Conservation (phyloP, 1,284 basidiomycete species). For the Austropuccinia psidii region DNA sequence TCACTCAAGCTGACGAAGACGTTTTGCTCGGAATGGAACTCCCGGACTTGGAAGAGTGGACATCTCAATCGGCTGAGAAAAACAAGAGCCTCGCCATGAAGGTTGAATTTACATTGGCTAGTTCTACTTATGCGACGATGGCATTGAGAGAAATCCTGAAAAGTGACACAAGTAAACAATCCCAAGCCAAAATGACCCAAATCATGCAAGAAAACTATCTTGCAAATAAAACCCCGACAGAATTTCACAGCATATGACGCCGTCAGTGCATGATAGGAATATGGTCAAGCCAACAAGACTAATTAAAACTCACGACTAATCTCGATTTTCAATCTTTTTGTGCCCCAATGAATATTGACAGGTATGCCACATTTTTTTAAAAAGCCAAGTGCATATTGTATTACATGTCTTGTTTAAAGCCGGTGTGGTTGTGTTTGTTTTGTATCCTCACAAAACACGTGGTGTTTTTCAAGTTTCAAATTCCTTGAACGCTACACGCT, state of each 20-base stretch:
- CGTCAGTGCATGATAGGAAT: too few species aligned
- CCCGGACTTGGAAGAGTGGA: slow-evolving; percentile 20
- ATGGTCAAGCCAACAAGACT: too few species aligned
- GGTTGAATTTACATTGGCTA: slow-evolving; percentile 31
- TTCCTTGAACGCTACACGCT: too few species aligned
- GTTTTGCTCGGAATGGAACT: slow-evolving; percentile 65
- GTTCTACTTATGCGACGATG: slow-evolving; percentile 36
- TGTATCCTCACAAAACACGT: too few species aligned
- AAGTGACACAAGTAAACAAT: slow-evolving; percentile 23
- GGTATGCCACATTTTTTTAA: background rate
- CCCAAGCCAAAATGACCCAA: slow-evolving; percentile 27
- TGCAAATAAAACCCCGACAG: background rate
- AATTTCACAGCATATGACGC: too few species aligned
- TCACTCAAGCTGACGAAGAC: slow-evolving; percentile 93
- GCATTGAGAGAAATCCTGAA: slow-evolving; percentile 35
- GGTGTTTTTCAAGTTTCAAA: too few species aligned
- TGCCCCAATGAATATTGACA: background rate
- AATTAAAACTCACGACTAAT: background rate
- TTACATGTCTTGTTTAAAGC: too few species aligned
- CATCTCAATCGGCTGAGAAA: background rate
- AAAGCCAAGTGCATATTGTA: too few species aligned
- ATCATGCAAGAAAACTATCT: slow-evolving; percentile 5
- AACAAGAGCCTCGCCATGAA: slow-evolving; percentile 29
- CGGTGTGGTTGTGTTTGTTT: too few species aligned
- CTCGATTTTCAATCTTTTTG: background rate